Conservation (phyloP, 352 stramenopile species). For the Globisporangium cystogenes region DNA sequence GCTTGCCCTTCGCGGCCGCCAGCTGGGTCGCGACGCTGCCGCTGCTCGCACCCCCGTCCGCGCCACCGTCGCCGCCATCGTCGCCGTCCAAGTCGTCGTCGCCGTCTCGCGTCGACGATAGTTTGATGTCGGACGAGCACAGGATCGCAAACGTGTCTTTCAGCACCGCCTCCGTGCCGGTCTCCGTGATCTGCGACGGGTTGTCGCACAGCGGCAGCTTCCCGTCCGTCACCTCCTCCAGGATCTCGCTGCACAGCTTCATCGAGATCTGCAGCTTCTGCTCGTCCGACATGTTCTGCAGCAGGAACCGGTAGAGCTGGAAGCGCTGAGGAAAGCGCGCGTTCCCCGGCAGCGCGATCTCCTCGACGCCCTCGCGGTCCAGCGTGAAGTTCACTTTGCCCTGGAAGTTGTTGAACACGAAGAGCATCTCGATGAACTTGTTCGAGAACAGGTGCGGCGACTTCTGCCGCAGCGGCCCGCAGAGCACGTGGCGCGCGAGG, state of each 20-base stretch:
- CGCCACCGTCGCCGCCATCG: constrained; percentile 65
- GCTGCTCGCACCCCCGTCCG: constrained; percentile 24
- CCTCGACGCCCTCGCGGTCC: constrained; percentile 57
- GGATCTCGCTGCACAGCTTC: constrained; percentile 91
- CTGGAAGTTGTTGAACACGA: constrained; percentile 92
- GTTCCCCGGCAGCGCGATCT: constrained; percentile 54
- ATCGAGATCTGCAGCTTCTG: constrained; percentile 95
- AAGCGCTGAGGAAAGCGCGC: constrained; percentile 60
- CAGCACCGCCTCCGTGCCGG: constrained; percentile 84
- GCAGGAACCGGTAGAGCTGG: constrained; percentile 92
- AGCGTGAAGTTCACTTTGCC: constrained; percentile 60
- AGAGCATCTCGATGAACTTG: constrained; percentile 97
- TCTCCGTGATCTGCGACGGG: constrained; percentile 73
- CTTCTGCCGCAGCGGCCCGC: constrained; percentile 88
- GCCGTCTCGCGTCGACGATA: constrained; percentile 46
- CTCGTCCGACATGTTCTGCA: constrained; percentile 94
- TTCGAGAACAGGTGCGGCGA: constrained; percentile 93
- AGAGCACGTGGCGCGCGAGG: constrained; percentile 92
- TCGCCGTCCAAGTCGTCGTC: constrained; percentile 58
- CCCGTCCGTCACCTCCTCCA: constrained; percentile 87
- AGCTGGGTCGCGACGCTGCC: constrained; percentile 60
- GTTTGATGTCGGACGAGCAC: constrained; percentile 84
- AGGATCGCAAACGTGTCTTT: constrained; percentile 87
- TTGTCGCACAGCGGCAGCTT: constrained; percentile 69
- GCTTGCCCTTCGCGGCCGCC: constrained; percentile 87